phyloP scores from a whole-genome alignment of 169 alveolate species.

The Cyclospora cayetanensis region DNA sequence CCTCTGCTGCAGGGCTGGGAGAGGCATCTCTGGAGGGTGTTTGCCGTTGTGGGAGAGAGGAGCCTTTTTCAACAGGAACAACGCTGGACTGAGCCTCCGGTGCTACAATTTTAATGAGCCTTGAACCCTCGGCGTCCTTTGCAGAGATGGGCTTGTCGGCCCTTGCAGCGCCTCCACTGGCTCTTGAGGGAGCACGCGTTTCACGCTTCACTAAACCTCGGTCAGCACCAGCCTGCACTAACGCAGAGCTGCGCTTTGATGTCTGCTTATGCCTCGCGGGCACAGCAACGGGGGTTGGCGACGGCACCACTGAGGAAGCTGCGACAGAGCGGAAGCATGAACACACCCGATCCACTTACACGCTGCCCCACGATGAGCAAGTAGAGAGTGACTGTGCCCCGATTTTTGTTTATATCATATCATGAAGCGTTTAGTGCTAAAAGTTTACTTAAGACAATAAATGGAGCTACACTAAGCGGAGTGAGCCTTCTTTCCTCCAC shows the following conservation, averaged over 20 bases:
- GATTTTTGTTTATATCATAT: no score
- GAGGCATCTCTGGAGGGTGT: not conserved
- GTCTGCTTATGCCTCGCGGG: slow-evolving; percentile 13
- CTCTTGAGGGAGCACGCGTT: slow-evolving; percentile 44
- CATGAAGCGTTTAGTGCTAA: no score
- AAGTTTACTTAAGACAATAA: no score
- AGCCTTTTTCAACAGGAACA: not conserved
- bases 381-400: no score
- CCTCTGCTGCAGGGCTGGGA: not conserved
- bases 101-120: slow-evolving; percentile 23
- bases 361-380: no score
- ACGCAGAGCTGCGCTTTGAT: not conserved
- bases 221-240: slow-evolving; percentile 5
- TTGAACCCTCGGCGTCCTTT: slow-evolving; percentile 68
- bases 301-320: not conserved
- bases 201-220: not conserved
- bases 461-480: no score
- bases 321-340: not conserved
- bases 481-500: no score
- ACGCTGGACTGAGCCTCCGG: slow-evolving; percentile 25
- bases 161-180: not conserved
- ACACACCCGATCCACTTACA: not conserved
- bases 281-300: not conserved
- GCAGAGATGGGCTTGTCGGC: slow-evolving; percentile 36
- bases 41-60: not conserved